Conservation (phyloP, 2,329 filamentous ascomycete genomes). For the Phaeophleospora eucalypticola region DNA sequence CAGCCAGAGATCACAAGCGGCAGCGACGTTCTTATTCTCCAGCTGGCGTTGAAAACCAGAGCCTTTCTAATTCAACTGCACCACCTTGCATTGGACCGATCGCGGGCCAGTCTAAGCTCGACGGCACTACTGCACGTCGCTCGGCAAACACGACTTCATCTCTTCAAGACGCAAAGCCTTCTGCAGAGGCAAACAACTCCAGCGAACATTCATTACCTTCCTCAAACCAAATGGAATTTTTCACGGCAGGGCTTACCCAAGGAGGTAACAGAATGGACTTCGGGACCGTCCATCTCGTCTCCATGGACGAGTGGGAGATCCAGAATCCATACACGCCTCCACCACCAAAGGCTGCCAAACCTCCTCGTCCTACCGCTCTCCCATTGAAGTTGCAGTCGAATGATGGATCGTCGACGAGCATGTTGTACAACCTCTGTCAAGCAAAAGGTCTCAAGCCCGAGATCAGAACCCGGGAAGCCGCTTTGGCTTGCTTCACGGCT, state of each 20-base stretch:
- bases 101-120: neutral
- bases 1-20: neutral
- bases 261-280: neutral
- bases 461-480: conserved; percentile 13
- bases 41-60: conserved; percentile 1
- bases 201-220: no score
- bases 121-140: neutral
- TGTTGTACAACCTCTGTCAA: conserved; percentile 18
- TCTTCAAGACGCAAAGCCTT: neutral
- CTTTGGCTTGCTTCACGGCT: conserved; percentile 14
- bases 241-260: no score
- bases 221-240: no score
- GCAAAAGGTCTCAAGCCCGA: conserved; percentile 14
- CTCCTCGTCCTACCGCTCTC: neutral
- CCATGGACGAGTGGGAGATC: conserved; percentile 21
- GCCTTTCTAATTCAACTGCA: neutral
- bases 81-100: neutral
- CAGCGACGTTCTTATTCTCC: neutral
- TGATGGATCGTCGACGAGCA: conserved; percentile 7
- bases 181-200: neutral
- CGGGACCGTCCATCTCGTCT: conserved; percentile 10
- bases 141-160: neutral
- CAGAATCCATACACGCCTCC: conserved; percentile 21
- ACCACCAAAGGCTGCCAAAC: conserved; percentile 5
- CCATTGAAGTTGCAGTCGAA: conserved; percentile 9